Conservation (phyloP, 768 basidiomycete genomes). For the Termitomyces sp. region DNA sequence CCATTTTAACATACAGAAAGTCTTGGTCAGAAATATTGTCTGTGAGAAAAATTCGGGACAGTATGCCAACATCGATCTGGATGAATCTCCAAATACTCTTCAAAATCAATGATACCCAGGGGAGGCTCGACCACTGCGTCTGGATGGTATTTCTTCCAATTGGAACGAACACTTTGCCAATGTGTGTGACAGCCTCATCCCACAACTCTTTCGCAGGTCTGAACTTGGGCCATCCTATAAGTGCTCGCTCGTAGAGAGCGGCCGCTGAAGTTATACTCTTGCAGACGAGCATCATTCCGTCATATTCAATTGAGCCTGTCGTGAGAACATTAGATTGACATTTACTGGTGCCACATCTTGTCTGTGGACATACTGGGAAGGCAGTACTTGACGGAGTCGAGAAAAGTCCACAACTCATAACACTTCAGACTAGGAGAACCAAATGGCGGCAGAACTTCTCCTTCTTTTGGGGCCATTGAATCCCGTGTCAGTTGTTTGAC, state of each 20-base stretch:
- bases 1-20: background rate
- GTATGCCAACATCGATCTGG: background rate
- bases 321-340: background rate
- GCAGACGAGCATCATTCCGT: background rate
- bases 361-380: background rate
- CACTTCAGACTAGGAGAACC: background rate
- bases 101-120: too few species aligned
- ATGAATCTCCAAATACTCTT: background rate
- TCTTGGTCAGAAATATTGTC: too few species aligned
- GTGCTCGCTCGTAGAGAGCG: background rate
- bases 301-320: too few species aligned
- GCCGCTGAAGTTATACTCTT: background rate
- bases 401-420: background rate
- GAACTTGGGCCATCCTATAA: background rate
- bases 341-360: too few species aligned
- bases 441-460: background rate
- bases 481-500: too few species aligned
- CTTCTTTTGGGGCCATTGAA: background rate
- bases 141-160: too few species aligned
- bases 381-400: background rate
- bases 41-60: too few species aligned
- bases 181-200: too few species aligned
- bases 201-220: too few species aligned
- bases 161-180: too few species aligned
- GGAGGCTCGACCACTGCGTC: too few species aligned